phyloP scores from a whole-genome alignment of 2,329 filamentous ascomycete species.

The Diaporthe humulicola region DNA sequence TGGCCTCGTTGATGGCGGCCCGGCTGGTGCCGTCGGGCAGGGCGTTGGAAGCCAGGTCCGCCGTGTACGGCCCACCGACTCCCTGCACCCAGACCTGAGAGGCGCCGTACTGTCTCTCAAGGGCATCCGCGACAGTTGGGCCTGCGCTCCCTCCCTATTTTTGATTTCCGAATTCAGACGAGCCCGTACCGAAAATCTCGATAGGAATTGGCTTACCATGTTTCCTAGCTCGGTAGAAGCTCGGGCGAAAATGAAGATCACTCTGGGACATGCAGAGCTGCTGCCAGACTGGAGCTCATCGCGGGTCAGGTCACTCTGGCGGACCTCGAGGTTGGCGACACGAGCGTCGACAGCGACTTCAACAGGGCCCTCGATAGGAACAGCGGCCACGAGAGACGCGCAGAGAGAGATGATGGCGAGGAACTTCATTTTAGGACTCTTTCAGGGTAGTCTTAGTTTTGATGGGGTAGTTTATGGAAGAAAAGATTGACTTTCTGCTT shows the following conservation, averaged over 20 bases:
- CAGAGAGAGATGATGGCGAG: neutral
- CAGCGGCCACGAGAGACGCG: neutral
- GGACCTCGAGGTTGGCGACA: neutral
- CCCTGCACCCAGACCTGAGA: conserved; percentile 57
- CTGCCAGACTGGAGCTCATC: conserved; percentile 14
- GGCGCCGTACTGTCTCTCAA: conserved; percentile 47
- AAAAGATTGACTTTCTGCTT: neutral
- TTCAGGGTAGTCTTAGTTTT: neutral
- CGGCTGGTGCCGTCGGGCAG: conserved; percentile 53
- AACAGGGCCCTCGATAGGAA: neutral
- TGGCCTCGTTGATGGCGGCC: conserved; percentile 56
- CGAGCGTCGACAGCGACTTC: neutral
- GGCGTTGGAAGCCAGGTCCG: conserved; percentile 52
- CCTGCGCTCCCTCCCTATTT: conserved; percentile 40
- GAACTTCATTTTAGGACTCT: neutral
- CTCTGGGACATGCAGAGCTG: conserved; percentile 48
- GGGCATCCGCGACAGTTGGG: conserved; percentile 46
- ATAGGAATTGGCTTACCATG: conserved; percentile 47
- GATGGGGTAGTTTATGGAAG: no score
- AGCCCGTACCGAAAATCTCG: neutral
- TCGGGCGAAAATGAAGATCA: conserved; percentile 57
- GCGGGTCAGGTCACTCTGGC: conserved; percentile 10
- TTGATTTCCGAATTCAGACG: neutral
- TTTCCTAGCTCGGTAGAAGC: conserved; percentile 55
- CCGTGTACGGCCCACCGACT: conserved; percentile 55